Base-by-base conservation (phyloP, 352 stramenopile genomes). In the Elongisporangium undulatum region DNA sequence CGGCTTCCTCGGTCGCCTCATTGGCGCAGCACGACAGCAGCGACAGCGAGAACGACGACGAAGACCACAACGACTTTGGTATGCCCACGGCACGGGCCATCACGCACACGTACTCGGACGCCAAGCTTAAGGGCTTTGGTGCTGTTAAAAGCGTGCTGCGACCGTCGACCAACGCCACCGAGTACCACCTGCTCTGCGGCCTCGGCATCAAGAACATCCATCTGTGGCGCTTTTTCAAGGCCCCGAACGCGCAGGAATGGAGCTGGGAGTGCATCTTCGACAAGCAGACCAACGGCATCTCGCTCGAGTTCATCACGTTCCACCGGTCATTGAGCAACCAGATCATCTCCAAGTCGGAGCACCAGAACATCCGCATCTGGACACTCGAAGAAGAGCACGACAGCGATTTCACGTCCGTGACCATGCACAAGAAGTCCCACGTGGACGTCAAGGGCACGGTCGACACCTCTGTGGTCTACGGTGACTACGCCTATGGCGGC, bases 161-260 rank as follows among this genome's bases (percentile, higher is more conserved):
- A 2, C 67, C 80, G 22, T 68, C 56, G 6, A 80, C 55, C 34
- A 69, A 76, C 10, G 71, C 63, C 39, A 90, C 63, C 0, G 84
- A 95, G 58, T 95, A 93, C 52, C 82, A 85, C 19, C 62, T 95
- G 38, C 64, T 95, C 1, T 95, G 84, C 55, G 86, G 86, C 3
- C 75, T 95, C 5, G 86, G 86, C 22, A 95, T 95, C 61, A 95
- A 95, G 72, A 95, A 89, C 58, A 64, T 95, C 20, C 86, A 95
- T 56, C 71, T 95, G 51, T 95, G 86, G 86, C 78, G 85, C 6
- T 94, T 94, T 61, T 92, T 79, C 61, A 77, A 77, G 45, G 66
- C 80, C 17, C 60, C 71, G 1, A 58, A 16, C 6, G 56, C 62
- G 0, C 41, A 67, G 10, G 64, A 75, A 23, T 94, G 85, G 85